Evolutionary conservation across 345 rosid species (phyloP), one percentile per base, ranked within the genome.

Genomic region (Rubroshorea leprosula): DNA sequence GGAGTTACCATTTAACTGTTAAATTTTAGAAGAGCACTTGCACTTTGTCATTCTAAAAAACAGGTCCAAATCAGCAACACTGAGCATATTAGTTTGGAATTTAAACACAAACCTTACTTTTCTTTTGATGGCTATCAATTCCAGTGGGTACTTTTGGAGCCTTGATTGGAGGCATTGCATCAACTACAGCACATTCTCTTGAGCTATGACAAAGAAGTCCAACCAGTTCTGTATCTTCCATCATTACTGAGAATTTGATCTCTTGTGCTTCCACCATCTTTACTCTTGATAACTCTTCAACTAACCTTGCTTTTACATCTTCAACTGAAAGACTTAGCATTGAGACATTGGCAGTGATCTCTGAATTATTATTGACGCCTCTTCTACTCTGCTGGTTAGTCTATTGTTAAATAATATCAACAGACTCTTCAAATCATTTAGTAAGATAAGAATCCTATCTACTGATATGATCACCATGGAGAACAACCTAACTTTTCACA

Each of bases 231-330:
- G 60, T 71, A 54, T 54, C 81, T 58, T 64, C 73, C 55, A 58
- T 24, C 8, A 38, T 68, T 51, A 49, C 49, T 7, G 80, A 70
- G 58, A 67, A 63, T 68, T 48, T 31, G 17, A 61, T 67, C 45
- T 67, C 70, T 54, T 55, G 74, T 31, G 74, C 46, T 57, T 81
- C 97, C 29, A 43, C 85, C 85, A 89, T 78, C 78, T 71, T 83
- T 62, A 83, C 78, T 75, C 78, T 87, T 44, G 97, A 87, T 57
- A 82, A 54, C 64, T 78, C 97, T 68, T 85, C 84, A 18, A 80
- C 94, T 69, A 93, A 72, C 68, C 72, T 71, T 21, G 76, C 63
- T 65, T 80, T 87, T 49, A 46, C 82, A 60, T 78, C 80, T 51
- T 73, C 78, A 50, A 54, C 71, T 17, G 24, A 68, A 68, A 68